Conservation (phyloP, 2,329 filamentous ascomycete species). For the Huntiella savannae region DNA sequence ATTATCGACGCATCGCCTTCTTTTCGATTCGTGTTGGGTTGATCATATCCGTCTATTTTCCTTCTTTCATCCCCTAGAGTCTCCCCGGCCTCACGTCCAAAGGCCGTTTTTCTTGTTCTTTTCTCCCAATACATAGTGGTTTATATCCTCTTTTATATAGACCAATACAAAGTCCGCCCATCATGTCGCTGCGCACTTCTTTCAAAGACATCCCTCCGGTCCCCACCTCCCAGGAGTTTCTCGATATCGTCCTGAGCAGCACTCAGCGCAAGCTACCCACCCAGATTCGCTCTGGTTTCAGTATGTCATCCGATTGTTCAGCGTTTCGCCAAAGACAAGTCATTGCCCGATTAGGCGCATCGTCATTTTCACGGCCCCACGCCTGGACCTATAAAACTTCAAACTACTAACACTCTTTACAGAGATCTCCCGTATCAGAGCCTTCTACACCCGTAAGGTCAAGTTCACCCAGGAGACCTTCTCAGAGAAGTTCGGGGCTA, state of each 20-base stretch:
- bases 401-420: not conserved
- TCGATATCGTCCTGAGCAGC: slow-evolving; percentile 89
- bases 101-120: too few species aligned
- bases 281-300: slow-evolving; percentile 88
- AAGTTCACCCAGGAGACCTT: slow-evolving; percentile 98
- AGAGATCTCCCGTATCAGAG: slow-evolving; percentile 17
- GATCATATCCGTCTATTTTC: not conserved
- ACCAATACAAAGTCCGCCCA: not conserved
- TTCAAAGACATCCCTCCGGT: slow-evolving; percentile 72
- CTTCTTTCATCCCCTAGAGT: slow-evolving; percentile 1
- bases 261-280: slow-evolving; percentile 87
- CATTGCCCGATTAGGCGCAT: too few species aligned
- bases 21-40: not conserved
- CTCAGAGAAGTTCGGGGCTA: slow-evolving; percentile 75
- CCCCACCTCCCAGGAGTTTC: slow-evolving; percentile 83
- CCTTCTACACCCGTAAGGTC: slow-evolving; percentile 93
- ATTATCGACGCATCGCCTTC: too few species aligned
- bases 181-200: slow-evolving; percentile 23
- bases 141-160: too few species aligned
- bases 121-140: too few species aligned
- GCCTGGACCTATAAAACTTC: too few species aligned
- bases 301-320: slow-evolving; percentile 26
- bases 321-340: not conserved
- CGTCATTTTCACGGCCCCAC: too few species aligned
- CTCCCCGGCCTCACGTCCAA: too few species aligned